phyloP scores from a whole-genome alignment of 2,329 filamentous ascomycete genomes.

The Fusarium multiceps region DNA sequence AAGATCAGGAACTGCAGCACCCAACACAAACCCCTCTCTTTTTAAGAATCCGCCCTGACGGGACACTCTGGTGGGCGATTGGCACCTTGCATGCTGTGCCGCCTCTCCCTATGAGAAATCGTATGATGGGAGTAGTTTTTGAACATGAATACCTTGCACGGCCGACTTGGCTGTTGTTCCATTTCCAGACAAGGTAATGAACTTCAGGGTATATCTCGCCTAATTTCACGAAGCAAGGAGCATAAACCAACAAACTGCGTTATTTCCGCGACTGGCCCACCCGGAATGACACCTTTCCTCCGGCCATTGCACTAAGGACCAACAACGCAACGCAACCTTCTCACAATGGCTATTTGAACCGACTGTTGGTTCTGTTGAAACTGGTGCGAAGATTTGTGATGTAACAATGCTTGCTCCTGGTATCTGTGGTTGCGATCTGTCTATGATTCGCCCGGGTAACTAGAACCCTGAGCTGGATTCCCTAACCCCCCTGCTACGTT shows the following conservation, averaged over 20 bases:
- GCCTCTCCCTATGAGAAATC: not conserved
- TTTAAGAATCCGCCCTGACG: not conserved
- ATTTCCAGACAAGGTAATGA: not conserved
- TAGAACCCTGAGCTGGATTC: not conserved
- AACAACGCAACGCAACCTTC: not conserved
- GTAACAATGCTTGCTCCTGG: not conserved
- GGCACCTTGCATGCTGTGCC: not conserved
- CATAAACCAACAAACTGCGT: too few species aligned
- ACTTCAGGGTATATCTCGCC: not conserved
- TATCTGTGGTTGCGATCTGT: not conserved
- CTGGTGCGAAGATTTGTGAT: not conserved
- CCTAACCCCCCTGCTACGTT: not conserved
- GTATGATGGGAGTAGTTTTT: not conserved
- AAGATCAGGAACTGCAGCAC: not conserved
- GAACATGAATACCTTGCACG: not conserved
- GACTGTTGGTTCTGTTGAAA: not conserved
- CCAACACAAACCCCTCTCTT: not conserved
- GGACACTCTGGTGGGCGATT: not conserved
- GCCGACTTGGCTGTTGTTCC: not conserved
- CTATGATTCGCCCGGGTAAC: not conserved
- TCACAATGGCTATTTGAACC: too few species aligned
- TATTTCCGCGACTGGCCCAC: not conserved
- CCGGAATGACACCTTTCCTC: not conserved
- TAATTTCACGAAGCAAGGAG: not conserved
- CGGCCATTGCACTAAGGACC: not conserved